Evolutionary conservation across 2,329 filamentous ascomycete genomes (phyloP), one percentile per base, ranked within the genome.

Genomic region (Lasiodiplodia sp.): DNA sequence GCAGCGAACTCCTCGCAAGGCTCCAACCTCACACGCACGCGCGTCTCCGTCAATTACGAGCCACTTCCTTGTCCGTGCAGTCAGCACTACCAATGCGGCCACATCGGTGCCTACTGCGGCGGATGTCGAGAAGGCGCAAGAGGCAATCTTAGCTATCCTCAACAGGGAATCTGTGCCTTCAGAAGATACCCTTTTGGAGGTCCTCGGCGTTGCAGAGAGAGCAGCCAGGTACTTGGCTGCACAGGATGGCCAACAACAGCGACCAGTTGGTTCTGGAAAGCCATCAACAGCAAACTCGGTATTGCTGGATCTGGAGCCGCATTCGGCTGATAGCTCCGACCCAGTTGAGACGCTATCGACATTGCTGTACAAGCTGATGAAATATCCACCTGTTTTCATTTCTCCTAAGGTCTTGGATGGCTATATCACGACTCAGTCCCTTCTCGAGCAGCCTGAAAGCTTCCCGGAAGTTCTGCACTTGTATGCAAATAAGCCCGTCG

Each of bases 401-500:
- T 92, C 92, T 4, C 88, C 91, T 10, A 83, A 86, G 37, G 83
- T 95, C 40, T 87, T 98, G 49, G 84, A 87, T 68, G 79, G 87
- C 72, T 98, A 97, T 79, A 90, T 97, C 70, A 85, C 87, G 47
- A 88, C 93, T 55, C 93, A 97, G 78, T 85, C 90, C 34, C 85
- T 90, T 12, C 87, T 98, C 53, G 87, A 89, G 70, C 89, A 87
- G 68, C 90, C 93, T 2, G 88, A 92, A 72, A 90, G 92, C 55
- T 87, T 98, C 71, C 93, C 95, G 7, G 87, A 90, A 69, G 88
- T 94, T 52, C 91, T 99, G 75, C 83, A 90, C 68, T 85, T 97
- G 66, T 98, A 95, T 78, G 92, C 93, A 60, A 88, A 88, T 73
- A 99, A 98, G 80, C 91, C 92, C 11, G 83, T 89, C 71, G 92